A percentile compares a stretch with the other conserved stretches of the same genome.
Evolutionary conservation across 345 rosid species (phyloP).

Genomic region (Citrus unshiu): DNA sequence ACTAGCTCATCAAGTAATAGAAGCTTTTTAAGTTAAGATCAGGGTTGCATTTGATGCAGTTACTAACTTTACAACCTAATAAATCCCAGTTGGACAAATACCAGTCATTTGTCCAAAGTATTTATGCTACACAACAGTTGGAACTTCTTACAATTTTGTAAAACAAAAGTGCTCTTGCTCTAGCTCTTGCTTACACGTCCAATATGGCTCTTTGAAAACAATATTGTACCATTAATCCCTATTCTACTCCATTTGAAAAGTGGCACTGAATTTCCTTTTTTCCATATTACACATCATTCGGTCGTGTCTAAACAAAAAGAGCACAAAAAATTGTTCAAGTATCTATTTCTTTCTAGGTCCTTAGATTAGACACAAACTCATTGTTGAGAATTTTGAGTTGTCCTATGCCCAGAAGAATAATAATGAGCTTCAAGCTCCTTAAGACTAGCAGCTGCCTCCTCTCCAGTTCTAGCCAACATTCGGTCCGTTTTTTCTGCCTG

Average conservation of each 20-base stretch:
- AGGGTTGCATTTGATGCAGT: too few relatives aligned
- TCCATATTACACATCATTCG: background rate
- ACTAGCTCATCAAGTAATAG: too few relatives aligned
- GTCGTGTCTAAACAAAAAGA: background rate
- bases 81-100: too few relatives aligned
- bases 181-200: background rate
- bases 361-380: background rate
- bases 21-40: too few relatives aligned
- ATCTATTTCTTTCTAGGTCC: background rate
- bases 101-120: too few relatives aligned
- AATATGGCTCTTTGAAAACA: background rate
- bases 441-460: conserved; percentile 86
- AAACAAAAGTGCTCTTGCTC: background rate
- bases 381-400: conserved; percentile 13
- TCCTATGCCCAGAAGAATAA: conserved; percentile 66
- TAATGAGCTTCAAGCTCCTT: conserved; percentile 81
- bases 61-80: too few relatives aligned
- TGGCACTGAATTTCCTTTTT: background rate
- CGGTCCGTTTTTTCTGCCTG: conserved; percentile 61
- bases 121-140: too few relatives aligned
- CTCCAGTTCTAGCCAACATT: conserved; percentile 65
- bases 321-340: conserved; percentile 23
- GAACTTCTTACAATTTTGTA: too few relatives aligned
- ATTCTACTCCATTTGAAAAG: background rate
- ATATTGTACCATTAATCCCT: background rate